Conservation (phyloP, 2,329 filamentous ascomycete species). For the Lachnellula occidentalis region DNA sequence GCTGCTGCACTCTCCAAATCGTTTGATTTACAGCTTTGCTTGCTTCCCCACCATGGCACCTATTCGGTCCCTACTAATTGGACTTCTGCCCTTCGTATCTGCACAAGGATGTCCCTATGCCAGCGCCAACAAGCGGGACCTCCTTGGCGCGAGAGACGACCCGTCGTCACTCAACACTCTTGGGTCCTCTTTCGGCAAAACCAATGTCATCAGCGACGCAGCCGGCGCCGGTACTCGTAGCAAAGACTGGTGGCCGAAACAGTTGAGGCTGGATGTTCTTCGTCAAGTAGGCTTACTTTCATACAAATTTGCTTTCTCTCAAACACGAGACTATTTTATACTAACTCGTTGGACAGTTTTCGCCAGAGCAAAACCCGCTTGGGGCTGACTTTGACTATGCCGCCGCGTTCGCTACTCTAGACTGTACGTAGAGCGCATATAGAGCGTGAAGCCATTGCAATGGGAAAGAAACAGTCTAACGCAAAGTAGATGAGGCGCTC, state of each 20-base stretch:
- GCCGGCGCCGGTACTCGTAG: conserved; percentile 47
- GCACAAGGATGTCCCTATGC: conserved; percentile 20
- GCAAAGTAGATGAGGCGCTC: conserved; percentile 33
- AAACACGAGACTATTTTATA: no score
- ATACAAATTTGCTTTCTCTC: no score
- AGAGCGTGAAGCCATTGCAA: not conserved
- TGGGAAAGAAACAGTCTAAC: conserved; percentile 1
- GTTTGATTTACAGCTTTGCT: not conserved
- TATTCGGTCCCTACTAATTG: conserved; percentile 14
- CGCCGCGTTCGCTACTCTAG: conserved; percentile 52
- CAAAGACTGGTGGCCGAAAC: conserved; percentile 54
- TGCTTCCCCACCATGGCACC: conserved; percentile 9
- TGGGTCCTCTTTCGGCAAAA: conserved; percentile 20
- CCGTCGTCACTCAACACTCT: conserved; percentile 19
- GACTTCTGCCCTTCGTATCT: conserved; percentile 19
- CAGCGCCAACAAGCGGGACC: conserved; percentile 13
- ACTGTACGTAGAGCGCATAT: conserved; percentile 40
- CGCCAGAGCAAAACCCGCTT: conserved; percentile 45
- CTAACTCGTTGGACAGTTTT: conserved; percentile 35
- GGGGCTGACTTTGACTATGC: conserved; percentile 50
- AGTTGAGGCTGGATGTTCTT: conserved; percentile 50
- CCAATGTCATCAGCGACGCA: conserved; percentile 18
- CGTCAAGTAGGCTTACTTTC: conserved; percentile 33
- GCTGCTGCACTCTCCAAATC: not conserved
- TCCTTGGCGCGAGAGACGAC: conserved; percentile 8